Percentiles rank a stretch among this genome's conserved stretches.
Evolutionary conservation across 768 basidiomycete species (phyloP).

Genomic region (Lentinula lateritia): DNA sequence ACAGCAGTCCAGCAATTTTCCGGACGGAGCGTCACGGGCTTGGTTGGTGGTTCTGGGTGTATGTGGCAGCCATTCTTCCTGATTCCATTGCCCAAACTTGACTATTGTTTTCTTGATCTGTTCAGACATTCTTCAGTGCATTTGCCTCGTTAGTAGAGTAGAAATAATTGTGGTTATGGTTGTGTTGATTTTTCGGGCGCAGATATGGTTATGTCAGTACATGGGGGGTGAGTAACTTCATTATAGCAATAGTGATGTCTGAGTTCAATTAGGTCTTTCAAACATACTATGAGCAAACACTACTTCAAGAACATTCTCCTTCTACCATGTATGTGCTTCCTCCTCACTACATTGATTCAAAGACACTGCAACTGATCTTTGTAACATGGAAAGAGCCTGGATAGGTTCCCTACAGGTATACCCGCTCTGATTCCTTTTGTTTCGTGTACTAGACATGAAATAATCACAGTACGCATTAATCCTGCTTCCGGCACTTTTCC

Average conservation of each 20-base stretch:
- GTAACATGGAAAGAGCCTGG: conserved; percentile 36
- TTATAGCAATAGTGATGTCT: background rate
- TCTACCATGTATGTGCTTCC: conserved; percentile 2
- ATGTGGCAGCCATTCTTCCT: background rate
- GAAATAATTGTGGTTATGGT: too few species aligned
- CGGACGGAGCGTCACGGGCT: conserved; percentile 34
- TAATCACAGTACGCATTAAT: conserved; percentile 33
- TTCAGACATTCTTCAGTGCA: background rate
- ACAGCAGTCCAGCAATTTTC: conserved; percentile 14
- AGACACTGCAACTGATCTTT: background rate
- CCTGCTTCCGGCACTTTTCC: conserved; percentile 38
- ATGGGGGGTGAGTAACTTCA: conserved; percentile 32
- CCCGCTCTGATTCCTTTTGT: too few species aligned
- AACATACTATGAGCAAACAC: background rate
- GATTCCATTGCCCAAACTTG: background rate
- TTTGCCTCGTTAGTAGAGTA: background rate
- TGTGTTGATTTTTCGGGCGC: background rate
- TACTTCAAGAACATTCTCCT: background rate
- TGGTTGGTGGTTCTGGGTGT: conserved; percentile 37
- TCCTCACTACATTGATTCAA: background rate
- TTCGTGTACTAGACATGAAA: background rate
- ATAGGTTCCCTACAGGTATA: conserved; percentile 50
- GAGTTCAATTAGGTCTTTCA: conserved; percentile 21
- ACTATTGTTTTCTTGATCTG: background rate
- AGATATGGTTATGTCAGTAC: conserved; percentile 42